Evolutionary conservation across 495 filamentous ascomycete genomes (phyloP).

Genomic region (Hypoxylon fuscum): DNA sequence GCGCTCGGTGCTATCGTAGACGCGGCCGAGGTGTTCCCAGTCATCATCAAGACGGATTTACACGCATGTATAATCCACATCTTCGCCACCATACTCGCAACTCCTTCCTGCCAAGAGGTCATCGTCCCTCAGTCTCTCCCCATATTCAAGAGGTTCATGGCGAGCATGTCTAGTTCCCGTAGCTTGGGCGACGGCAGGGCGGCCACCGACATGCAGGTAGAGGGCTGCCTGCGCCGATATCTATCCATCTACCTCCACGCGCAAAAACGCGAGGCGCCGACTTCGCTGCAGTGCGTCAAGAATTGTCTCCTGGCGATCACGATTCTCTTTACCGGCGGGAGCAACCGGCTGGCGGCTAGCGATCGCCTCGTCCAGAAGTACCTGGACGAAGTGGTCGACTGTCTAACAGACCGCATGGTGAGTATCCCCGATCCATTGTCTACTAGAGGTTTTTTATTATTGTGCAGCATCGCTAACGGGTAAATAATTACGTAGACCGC

Average conservation of each 20-base stretch:
- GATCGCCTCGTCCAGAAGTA: slow-evolving; percentile 75
- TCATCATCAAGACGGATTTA: slow-evolving; percentile 94
- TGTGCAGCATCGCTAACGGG: slow-evolving; percentile 13
- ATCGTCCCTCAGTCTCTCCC: slow-evolving; percentile 92
- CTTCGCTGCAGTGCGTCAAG: slow-evolving; percentile 86
- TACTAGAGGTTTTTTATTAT: too few relatives aligned
- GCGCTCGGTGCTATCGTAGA: slow-evolving; percentile 90
- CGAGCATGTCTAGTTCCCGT: slow-evolving; percentile 67
- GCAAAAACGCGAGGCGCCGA: slow-evolving; percentile 83
- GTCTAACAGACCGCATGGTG: slow-evolving; percentile 79
- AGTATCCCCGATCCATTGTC: too few relatives aligned
- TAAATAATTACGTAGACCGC: slow-evolving; percentile 63
- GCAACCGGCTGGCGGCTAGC: slow-evolving; percentile 72
- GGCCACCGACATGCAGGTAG: slow-evolving; percentile 61
- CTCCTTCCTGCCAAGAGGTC: slow-evolving; percentile 81
- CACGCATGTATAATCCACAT: slow-evolving; percentile 98
- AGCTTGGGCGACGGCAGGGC: slow-evolving; percentile 44
- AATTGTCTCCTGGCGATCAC: slow-evolving; percentile 89
- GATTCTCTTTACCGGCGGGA: slow-evolving; percentile 83
- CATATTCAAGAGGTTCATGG: slow-evolving; percentile 90
- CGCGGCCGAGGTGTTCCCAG: slow-evolving; percentile 92
- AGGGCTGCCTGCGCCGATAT: slow-evolving; percentile 80
- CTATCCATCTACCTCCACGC: slow-evolving; percentile 81
- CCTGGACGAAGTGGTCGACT: slow-evolving; percentile 82
- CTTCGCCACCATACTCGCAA: slow-evolving; percentile 91